A percentile compares a stretch with the other conserved stretches of the same genome.
These are phyloP conservation scores for Xerophyta viscosa DNA, from an alignment of 106 monocot genomes.

Conservation along the genomic window DNA sequence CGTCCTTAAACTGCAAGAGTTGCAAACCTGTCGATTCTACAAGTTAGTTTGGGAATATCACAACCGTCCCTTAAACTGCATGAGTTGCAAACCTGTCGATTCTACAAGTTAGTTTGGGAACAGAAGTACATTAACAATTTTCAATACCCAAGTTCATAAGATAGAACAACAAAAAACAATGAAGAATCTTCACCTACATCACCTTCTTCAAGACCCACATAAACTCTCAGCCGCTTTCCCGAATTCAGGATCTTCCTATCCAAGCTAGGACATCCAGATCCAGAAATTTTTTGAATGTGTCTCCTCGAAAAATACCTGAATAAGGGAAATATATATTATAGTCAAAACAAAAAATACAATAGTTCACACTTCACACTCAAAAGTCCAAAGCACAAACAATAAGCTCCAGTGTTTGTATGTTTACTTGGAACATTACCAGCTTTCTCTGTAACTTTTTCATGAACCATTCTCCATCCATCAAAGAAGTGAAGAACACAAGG, in stretches of 20 bases:
- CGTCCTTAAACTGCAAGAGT: constrained; percentile 60
- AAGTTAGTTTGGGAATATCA: constrained; percentile 2
- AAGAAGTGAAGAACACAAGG: no score
- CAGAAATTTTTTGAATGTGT: constrained; percentile 58
- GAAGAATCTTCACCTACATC: constrained; percentile 31
- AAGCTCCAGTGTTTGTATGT: no score
- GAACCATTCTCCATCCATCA: no score
- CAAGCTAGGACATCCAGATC: constrained; percentile 75
- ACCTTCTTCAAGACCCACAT: constrained; percentile 82
- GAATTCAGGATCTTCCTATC: constrained; percentile 95
- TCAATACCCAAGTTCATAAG: background rate
- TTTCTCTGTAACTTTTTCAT: no score
- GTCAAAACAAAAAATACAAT: background rate
- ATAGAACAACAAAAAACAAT: background rate
- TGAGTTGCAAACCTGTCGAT: constrained; percentile 58
- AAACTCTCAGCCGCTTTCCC: constrained; percentile 79
- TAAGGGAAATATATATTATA: constrained; percentile 4
- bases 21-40: constrained; percentile 48
- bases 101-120: constrained; percentile 3
- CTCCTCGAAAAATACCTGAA: constrained; percentile 66
- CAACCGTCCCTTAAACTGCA: constrained; percentile 66
- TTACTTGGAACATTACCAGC: no score
- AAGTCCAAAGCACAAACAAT: background rate
- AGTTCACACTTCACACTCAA: background rate
- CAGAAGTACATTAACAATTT: background rate